phyloP scores from a whole-genome alignment of 2,329 filamentous ascomycete genomes.

The Aspergillus bombycis region DNA sequence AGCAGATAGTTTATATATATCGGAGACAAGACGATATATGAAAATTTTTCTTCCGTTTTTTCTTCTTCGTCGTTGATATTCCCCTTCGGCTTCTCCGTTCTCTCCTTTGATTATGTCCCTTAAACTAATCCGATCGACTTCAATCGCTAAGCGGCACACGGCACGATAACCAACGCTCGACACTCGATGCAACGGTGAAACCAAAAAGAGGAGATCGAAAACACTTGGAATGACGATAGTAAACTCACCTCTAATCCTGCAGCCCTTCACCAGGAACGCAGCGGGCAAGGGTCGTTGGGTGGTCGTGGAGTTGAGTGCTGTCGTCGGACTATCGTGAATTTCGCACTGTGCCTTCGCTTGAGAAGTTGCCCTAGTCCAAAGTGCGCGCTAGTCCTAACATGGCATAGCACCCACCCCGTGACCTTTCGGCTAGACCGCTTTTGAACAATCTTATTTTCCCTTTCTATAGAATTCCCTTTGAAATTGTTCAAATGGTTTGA shows the following conservation, averaged over 20 bases:
- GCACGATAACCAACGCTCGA: constrained; percentile 4
- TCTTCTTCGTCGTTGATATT: not conserved
- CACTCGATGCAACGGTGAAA: constrained; percentile 18
- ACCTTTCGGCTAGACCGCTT: constrained; percentile 15
- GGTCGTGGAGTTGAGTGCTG: constrained; percentile 44
- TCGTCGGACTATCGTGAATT: constrained; percentile 46
- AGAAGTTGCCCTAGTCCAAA: constrained; percentile 45
- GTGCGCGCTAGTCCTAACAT: constrained; percentile 30
- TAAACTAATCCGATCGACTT: constrained; percentile 4
- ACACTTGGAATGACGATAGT: constrained; percentile 12
- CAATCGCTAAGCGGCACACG: constrained; percentile 2
- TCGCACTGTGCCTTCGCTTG: constrained; percentile 50
- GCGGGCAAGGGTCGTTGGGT: constrained; percentile 44
- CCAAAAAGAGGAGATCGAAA: constrained; percentile 27
- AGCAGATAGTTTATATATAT: not conserved
- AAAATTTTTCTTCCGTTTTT: not conserved
- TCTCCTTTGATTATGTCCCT: constrained; percentile 5
- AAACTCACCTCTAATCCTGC: constrained; percentile 49
- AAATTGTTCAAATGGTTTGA: not conserved
- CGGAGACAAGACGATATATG: constrained; percentile 1
- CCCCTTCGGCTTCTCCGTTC: not conserved
- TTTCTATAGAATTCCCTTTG: not conserved
- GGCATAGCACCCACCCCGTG: constrained; percentile 32
- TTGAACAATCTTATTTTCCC: constrained; percentile 2
- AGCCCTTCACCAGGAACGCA: constrained; percentile 51